phyloP scores from a whole-genome alignment of 192 early-diverging fungal species.

The Backusella sp. region DNA sequence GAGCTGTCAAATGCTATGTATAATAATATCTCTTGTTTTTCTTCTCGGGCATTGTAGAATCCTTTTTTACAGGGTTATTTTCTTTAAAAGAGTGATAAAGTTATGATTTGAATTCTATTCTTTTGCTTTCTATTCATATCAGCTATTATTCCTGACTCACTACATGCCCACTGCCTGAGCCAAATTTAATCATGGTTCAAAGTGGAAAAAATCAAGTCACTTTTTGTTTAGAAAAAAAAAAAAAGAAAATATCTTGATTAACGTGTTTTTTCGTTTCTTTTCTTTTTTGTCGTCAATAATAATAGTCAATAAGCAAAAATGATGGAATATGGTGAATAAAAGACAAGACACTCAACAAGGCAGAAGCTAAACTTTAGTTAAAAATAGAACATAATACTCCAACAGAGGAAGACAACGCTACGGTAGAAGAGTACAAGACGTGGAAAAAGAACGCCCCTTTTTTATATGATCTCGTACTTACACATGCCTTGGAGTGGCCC shows the following conservation, averaged over 20 bases:
- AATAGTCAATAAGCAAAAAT: background rate
- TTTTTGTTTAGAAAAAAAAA: background rate
- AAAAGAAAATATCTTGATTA: background rate
- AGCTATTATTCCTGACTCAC: background rate
- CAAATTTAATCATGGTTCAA: background rate
- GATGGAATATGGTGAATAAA: conserved; percentile 7
- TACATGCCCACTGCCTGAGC: too few species aligned
- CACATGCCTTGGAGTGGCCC: conserved; percentile 99
- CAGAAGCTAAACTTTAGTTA: background rate
- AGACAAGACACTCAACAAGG: background rate
- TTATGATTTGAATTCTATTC: background rate
- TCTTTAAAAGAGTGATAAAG: background rate
- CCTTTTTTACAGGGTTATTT: background rate
- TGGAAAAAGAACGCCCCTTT: conserved; percentile 99
- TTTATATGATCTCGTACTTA: conserved; percentile 95
- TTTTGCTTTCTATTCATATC: background rate
- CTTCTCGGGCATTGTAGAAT: background rate
- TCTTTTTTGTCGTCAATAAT: background rate
- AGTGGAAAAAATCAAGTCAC: background rate
- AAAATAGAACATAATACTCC: background rate
- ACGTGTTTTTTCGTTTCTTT: background rate
- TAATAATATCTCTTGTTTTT: too few species aligned
- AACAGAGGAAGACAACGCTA: conserved; percentile 69
- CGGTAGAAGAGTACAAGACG: conserved; percentile 97
- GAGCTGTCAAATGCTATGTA: too few species aligned